Evolutionary conservation across 2,329 filamentous ascomycete genomes (phyloP).

Genomic region (Fusarium tjaetaba): DNA sequence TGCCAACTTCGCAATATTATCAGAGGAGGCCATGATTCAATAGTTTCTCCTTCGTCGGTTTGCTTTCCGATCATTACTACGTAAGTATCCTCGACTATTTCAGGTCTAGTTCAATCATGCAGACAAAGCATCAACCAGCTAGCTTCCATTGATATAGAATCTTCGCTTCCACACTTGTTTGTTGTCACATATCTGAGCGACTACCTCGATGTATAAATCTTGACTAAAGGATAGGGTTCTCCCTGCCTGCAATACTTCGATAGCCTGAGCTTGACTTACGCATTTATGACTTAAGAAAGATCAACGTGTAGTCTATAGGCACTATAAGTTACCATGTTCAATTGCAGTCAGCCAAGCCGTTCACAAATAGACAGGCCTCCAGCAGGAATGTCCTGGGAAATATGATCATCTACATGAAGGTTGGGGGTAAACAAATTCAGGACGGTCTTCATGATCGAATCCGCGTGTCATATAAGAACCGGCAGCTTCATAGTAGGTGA

Average conservation of each 20-base stretch:
- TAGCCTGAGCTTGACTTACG: neutral
- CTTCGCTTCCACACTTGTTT: neutral
- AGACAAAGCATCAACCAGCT: neutral
- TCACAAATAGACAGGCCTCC: neutral
- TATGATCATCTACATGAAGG: neutral
- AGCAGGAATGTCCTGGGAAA: neutral
- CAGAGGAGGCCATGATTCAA: neutral
- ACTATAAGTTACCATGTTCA: neutral
- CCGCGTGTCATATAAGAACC: neutral
- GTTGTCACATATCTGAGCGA: neutral
- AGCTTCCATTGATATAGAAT: neutral
- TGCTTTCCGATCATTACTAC: neutral
- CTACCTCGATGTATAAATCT: neutral
- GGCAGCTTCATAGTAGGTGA: neutral
- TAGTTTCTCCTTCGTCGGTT: neutral
- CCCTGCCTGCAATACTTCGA: neutral
- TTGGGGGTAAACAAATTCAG: neutral
- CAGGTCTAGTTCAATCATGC: neutral
- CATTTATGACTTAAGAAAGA: neutral
- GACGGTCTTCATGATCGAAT: neutral
- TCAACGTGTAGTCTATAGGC: neutral
- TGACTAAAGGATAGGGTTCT: neutral
- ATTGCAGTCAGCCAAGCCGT: neutral
- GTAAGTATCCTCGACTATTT: neutral
- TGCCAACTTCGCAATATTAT: conserved; percentile 17